Evolutionary conservation across 129 eudicot genomes (phyloP).

Genomic region (Calendula officinalis): DNA sequence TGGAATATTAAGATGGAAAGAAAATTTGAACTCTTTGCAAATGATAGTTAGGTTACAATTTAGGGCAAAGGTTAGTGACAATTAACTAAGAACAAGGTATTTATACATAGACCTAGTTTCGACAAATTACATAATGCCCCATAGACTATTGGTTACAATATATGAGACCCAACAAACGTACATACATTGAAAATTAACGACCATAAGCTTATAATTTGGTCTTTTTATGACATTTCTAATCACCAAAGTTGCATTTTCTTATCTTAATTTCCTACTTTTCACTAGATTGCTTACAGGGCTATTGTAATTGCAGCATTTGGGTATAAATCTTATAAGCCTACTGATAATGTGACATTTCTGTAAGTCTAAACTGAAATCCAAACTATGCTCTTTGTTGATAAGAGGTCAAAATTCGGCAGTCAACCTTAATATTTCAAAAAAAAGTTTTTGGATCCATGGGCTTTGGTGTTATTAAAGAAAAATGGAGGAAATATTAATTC

Average conservation of each 20-base stretch:
- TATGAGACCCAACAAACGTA: too few species aligned
- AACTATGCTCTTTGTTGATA: constrained; percentile 13
- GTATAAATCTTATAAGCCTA: background rate
- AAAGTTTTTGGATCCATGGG: too few species aligned
- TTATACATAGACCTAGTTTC: too few species aligned
- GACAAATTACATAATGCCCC: too few species aligned
- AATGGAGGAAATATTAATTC: constrained; percentile 82
- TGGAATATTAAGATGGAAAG: too few species aligned
- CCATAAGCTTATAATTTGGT: constrained; percentile 9
- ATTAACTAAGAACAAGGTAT: too few species aligned
- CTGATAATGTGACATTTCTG: background rate
- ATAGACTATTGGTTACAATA: too few species aligned
- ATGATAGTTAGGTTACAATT: too few species aligned
- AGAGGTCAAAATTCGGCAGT: constrained; percentile 1
- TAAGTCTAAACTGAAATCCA: background rate
- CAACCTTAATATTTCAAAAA: background rate
- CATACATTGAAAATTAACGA: constrained; percentile 22
- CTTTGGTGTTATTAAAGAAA: constrained; percentile 70
- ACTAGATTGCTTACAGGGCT: background rate
- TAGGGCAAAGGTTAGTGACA: too few species aligned
- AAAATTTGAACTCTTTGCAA: too few species aligned
- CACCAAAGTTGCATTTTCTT: background rate
- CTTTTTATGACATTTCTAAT: background rate
- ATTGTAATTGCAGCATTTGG: constrained; percentile 5
- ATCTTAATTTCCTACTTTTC: background rate